phyloP scores from a whole-genome alignment of 1,139 yeast genomes.

The Eremothecium sinecaudum region DNA sequence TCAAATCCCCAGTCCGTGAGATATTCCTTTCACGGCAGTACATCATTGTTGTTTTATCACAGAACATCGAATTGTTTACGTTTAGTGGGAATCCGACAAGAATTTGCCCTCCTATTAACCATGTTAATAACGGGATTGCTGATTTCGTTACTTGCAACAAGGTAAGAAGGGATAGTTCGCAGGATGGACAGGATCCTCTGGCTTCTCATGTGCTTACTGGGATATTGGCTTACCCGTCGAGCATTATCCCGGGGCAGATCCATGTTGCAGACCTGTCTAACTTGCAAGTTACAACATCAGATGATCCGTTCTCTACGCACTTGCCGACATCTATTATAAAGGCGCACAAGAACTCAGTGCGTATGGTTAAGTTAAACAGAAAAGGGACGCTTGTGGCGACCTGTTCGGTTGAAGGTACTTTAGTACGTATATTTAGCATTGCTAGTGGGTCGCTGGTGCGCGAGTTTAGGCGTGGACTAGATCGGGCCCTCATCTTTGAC shows the following conservation, averaged over 20 bases:
- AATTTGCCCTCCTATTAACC: slow-evolving; percentile 26
- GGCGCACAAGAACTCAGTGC: slow-evolving; percentile 68
- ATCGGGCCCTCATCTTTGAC: slow-evolving; percentile 68
- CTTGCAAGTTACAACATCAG: slow-evolving; percentile 64
- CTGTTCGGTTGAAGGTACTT: slow-evolving; percentile 81
- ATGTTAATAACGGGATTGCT: slow-evolving; percentile 13
- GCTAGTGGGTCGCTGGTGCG: slow-evolving; percentile 60
- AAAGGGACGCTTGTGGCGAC: slow-evolving; percentile 78
- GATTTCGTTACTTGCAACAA: slow-evolving; percentile 54
- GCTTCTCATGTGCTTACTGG: slow-evolving; percentile 10
- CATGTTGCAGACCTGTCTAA: slow-evolving; percentile 64
- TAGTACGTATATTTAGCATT: slow-evolving; percentile 70
- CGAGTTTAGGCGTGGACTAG: slow-evolving; percentile 85
- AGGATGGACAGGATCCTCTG: slow-evolving; percentile 2
- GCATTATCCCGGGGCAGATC: slow-evolving; percentile 50
- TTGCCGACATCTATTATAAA: slow-evolving; percentile 43
- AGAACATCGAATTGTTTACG: slow-evolving; percentile 55
- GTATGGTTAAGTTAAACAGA: slow-evolving; percentile 58
- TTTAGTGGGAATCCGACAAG: slow-evolving; percentile 71
- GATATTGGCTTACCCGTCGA: slow-evolving; percentile 22
- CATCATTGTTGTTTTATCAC: slow-evolving; percentile 54
- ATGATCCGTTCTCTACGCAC: slow-evolving; percentile 59
- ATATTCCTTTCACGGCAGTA: slow-evolving; percentile 67
- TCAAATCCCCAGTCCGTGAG: slow-evolving; percentile 62
- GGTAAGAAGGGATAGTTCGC: slow-evolving; percentile 27